phyloP scores from a whole-genome alignment of 768 basidiomycete genomes.

The Rhizopogon vesiculosus region DNA sequence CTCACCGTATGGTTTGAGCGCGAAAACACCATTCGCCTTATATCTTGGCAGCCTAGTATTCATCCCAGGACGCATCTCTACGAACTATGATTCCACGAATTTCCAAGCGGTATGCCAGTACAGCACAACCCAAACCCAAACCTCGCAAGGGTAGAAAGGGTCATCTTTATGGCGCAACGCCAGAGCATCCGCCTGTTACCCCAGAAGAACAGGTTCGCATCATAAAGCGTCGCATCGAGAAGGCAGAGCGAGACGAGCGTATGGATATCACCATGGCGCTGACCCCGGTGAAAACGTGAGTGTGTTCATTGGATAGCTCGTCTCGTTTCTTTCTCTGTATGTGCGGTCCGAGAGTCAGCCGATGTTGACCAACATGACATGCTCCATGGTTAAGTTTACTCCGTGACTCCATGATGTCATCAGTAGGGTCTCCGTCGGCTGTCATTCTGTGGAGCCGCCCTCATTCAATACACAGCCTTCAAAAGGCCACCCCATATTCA shows the following conservation, averaged over 20 bases:
- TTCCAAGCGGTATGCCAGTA: conserved; percentile 1
- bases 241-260: conserved; percentile 40
- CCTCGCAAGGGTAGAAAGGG: conserved; percentile 1
- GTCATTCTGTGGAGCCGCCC: background rate
- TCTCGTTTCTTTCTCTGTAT: background rate
- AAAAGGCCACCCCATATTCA: background rate
- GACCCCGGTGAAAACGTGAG: conserved; percentile 34
- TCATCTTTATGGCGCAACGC: background rate
- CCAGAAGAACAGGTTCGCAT: conserved; percentile 12
- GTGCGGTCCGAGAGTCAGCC: background rate
- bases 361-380: too few relatives aligned
- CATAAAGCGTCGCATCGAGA: conserved; percentile 22
- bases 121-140: background rate
- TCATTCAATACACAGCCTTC: background rate
- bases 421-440: too few relatives aligned
- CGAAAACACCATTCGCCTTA: background rate
- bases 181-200: conserved; percentile 18
- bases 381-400: background rate
- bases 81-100: conserved; percentile 4
- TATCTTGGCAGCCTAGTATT: background rate
- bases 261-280: conserved; percentile 31
- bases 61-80: background rate
- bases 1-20: background rate
- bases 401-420: background rate
- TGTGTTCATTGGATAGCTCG: background rate